Evolutionary conservation across 352 stramenopile species (phyloP), one percentile per base, ranked within the genome.

Genomic region (Discostella stelligera): DNA sequence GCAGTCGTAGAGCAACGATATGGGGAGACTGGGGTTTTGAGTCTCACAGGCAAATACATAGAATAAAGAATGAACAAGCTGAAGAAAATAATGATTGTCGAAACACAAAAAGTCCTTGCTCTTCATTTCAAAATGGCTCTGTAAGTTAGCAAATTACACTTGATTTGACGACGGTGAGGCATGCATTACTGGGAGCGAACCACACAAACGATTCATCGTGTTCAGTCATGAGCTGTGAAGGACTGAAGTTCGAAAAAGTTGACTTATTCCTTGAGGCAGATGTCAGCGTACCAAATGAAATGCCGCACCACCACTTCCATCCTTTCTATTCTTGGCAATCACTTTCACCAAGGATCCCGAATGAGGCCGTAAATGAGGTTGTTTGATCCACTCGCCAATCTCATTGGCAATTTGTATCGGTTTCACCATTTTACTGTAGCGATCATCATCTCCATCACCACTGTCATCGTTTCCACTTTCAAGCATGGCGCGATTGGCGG

Each of bases 331-430:
- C 21, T 80, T 78, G 0, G 81, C 66, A 75, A 79, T 74, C 3
- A 92, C 87, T 60, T 92, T 92, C 0, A 92, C 72, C 46, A 92
- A 77, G 68, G 74, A 85, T 14, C 87, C 87, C 16, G 84, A 90
- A 72, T 92, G 82, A 7, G 87, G 87, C 59, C 87, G 64, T 14
- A 92, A 74, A n/a, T 60, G 23, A 5, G 84, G 79, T 44, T 82
- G 74, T 39, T 80, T 46, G 50, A 89, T 82, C 82, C 84, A 92
- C 25, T 73, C 70, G 25, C 74, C 79, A 79, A 92, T 89, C 68
- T 90, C 82, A 46, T 79, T 83, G 11, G 84, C 84, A 78, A 92
- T 89, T 68, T 89, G 79, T 23, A 76, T 77, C 3, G 84, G 75
- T 55, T 90, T 84, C 11, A 85, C 84, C 84, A 87, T 90, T n/a